Conservation (phyloP, 1,284 basidiomycete genomes). For the Athelia psychrophila region DNA sequence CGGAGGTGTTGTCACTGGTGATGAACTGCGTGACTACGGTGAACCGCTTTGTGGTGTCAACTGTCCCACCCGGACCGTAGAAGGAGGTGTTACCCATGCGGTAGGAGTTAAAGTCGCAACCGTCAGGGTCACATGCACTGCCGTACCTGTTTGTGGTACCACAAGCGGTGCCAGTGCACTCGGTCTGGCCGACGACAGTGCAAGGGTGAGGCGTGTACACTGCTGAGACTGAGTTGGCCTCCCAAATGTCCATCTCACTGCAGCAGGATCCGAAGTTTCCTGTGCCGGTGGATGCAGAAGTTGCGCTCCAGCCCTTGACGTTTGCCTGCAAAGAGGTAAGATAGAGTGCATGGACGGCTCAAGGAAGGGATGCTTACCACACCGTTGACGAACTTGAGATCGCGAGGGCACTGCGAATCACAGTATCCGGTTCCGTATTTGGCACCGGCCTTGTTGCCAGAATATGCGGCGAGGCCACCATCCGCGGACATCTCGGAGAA, state of each 20-base stretch:
- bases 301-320: conserved; percentile 26
- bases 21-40: conserved; percentile 58
- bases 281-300: conserved; percentile 30
- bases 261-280: conserved; percentile 51
- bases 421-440: conserved; percentile 58
- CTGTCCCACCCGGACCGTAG: conserved; percentile 42
- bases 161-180: conserved; percentile 32
- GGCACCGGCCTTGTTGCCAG: conserved; percentile 55
- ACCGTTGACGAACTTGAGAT: conserved; percentile 56
- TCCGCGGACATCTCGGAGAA: conserved; percentile 51
- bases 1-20: conserved; percentile 40
- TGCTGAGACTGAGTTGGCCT: conserved; percentile 48
- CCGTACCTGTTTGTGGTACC: conserved; percentile 28
- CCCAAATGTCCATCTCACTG: conserved; percentile 59
- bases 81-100: conserved; percentile 49
- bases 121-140: conserved; percentile 46
- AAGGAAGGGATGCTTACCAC: conserved; percentile 29
- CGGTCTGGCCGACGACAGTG: conserved; percentile 34
- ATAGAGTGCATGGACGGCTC: conserved; percentile 12
- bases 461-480: conserved; percentile 46
- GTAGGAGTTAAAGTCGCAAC: conserved; percentile 58
- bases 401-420: conserved; percentile 55
- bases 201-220: conserved; percentile 54
- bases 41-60: conserved; percentile 43
- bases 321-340: conserved; percentile 32